Evolutionary conservation across 768 basidiomycete genomes (phyloP).

Genomic region (Tulasnella sp.): DNA sequence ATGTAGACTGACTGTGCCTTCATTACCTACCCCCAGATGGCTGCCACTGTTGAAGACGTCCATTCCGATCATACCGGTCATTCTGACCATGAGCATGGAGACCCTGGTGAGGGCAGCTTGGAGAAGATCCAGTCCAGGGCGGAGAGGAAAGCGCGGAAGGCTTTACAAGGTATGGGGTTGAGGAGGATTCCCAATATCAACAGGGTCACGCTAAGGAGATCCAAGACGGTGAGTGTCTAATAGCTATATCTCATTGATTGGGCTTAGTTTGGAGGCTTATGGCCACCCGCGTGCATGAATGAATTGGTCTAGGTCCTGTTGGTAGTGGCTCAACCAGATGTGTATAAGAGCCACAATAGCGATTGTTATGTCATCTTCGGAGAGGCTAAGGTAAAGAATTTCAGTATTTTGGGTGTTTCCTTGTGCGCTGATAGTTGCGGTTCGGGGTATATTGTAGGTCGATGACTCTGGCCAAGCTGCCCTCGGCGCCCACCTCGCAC

Average conservation of each 20-base stretch:
- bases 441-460: conserved; percentile 35
- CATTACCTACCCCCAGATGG: conserved; percentile 9
- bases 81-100: conserved; percentile 50
- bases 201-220: conserved; percentile 84
- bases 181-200: conserved; percentile 90
- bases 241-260: neutral
- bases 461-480: conserved; percentile 83
- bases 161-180: conserved; percentile 77
- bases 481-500: conserved; percentile 40
- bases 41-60: conserved; percentile 71
- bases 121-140: conserved; percentile 91
- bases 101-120: conserved; percentile 71
- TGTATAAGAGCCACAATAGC: conserved; percentile 94
- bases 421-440: neutral
- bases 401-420: neutral
- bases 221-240: conserved; percentile 64
- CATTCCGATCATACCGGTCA: conserved; percentile 56
- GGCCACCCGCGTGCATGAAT: neutral
- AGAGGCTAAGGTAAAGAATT: conserved; percentile 65
- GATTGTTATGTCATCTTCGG: conserved; percentile 99
- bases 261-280: neutral
- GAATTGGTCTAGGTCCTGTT: conserved; percentile 53
- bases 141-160: conserved; percentile 92
- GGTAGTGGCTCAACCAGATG: conserved; percentile 86
- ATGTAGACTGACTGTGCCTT: neutral